phyloP scores from a whole-genome alignment of 768 basidiomycete species.

The Mycena latifolia region DNA sequence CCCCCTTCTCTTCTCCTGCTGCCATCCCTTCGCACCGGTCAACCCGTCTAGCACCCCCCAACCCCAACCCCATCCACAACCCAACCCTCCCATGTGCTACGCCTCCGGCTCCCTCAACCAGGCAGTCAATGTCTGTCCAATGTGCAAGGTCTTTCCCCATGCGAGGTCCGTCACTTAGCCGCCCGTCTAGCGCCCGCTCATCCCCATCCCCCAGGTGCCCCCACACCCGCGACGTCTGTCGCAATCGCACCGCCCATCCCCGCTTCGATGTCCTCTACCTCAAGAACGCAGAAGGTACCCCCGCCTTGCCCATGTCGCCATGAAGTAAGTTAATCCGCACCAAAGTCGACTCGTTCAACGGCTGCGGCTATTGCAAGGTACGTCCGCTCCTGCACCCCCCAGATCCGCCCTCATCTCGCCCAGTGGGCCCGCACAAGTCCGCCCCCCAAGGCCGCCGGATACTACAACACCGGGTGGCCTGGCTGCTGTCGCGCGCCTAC shows the following conservation, averaged over 20 bases:
- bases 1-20: constrained; percentile 17
- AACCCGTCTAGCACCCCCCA: too few species aligned
- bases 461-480: constrained; percentile 86
- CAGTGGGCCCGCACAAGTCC: constrained; percentile 82
- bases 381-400: constrained; percentile 30
- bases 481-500: constrained; percentile 88
- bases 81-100: constrained; percentile 73
- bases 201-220: constrained; percentile 69
- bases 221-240: constrained; percentile 80
- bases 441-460: constrained; percentile 64
- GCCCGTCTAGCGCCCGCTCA: constrained; percentile 33
- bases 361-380: constrained; percentile 94
- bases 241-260: constrained; percentile 80
- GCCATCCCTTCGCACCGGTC: neutral
- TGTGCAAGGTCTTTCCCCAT: constrained; percentile 87
- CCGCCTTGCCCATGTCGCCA: constrained; percentile 7
- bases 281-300: constrained; percentile 88
- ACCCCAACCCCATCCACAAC: too few species aligned
- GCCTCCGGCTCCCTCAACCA: constrained; percentile 77
- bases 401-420: constrained; percentile 34
- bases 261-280: constrained; percentile 82
- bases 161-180: constrained; percentile 57
- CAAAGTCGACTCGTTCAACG: constrained; percentile 84
- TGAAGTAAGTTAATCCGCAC: constrained; percentile 32
- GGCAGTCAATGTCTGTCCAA: constrained; percentile 76